phyloP scores from a whole-genome alignment of 352 stramenopile species.

The Pilasporangium apinafurcum region DNA sequence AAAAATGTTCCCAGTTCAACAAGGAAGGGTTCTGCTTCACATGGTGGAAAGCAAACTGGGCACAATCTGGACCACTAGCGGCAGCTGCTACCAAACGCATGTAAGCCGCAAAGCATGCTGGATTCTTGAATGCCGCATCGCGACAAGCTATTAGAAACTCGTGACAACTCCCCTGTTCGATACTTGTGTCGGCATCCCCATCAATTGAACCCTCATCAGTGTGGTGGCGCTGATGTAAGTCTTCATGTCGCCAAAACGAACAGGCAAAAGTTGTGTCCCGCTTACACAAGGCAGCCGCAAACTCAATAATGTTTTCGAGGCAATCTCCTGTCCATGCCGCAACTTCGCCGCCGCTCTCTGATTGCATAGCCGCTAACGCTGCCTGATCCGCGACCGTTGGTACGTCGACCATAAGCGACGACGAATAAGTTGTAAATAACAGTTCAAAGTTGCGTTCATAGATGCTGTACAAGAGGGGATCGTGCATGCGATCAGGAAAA shows the following conservation, averaged over 20 bases:
- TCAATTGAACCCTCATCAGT: conserved; percentile 24
- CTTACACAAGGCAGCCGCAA: conserved; percentile 55
- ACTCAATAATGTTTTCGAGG: conserved; percentile 74
- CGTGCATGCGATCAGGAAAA: conserved; percentile 61
- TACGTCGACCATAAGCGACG: conserved; percentile 74
- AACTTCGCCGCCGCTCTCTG: conserved; percentile 49
- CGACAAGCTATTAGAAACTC: conserved; percentile 62
- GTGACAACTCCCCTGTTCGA: conserved; percentile 39
- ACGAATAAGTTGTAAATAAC: conserved; percentile 65
- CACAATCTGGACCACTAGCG: conserved; percentile 59
- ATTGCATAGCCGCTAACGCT: conserved; percentile 55
- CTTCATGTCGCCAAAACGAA: conserved; percentile 54
- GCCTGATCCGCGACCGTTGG: conserved; percentile 67
- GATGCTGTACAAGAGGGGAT: conserved; percentile 61
- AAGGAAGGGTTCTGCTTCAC: conserved; percentile 80
- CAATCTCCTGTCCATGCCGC: conserved; percentile 64
- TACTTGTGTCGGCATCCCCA: conserved; percentile 14
- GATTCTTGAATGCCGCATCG: conserved; percentile 72
- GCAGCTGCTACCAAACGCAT: conserved; percentile 65
- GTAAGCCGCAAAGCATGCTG: conserved; percentile 65
- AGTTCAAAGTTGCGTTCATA: conserved; percentile 68
- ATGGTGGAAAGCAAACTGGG: conserved; percentile 76
- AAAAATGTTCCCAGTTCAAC: conserved; percentile 83
- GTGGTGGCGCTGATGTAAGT: conserved; percentile 13
- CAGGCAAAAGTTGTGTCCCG: conserved; percentile 48